Evolutionary conservation across 2,329 filamentous ascomycete species (phyloP), one percentile per base, ranked within the genome.

Genomic region (Paraphoma sp.): DNA sequence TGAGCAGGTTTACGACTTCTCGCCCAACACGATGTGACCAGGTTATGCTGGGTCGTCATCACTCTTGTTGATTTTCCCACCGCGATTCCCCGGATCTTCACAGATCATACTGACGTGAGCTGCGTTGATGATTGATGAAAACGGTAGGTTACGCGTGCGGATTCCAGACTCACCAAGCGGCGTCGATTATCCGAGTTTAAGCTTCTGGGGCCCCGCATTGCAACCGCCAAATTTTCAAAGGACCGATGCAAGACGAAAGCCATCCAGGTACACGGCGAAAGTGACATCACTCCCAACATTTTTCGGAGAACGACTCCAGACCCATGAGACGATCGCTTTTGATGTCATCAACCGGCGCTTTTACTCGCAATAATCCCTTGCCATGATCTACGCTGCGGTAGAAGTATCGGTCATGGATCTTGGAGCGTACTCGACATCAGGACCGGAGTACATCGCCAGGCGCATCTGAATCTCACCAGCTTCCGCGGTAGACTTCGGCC

Each of bases 171-270:
- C 51, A 51, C 17, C 28, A 36, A 53, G 23, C 23, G 17, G 41
- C 46, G 50, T 57, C 60, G 54, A 44, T 51, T 57, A 64, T 62
- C 59, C 51, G 52, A 57, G 48, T 49, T 60, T 56, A 63, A 63
- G 56, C 59, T 65, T 51, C 16, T 62, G 66, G 66, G 65, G 66
- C 64, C 66, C 66, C 66, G 65, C 65, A 67, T 51, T 44, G 36
- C 17, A 46, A 29, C 51, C 54, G 47, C 52, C 57, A 60, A 43
- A 57, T 56, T 52, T 46, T 53, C 53, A 33, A 64, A 61, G 56
- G 61, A 51, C 57, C 65, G 62, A 64, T 49, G 54, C 53, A 53
- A 60, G 53, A 59, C 62, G 53, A 57, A 43, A 55, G 51, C 52
- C 44, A 63, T 57, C 51, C 56, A 62, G 59, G 56, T 45, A 50